Conservation (phyloP, 768 basidiomycete species). For the Panellus pusillus region DNA sequence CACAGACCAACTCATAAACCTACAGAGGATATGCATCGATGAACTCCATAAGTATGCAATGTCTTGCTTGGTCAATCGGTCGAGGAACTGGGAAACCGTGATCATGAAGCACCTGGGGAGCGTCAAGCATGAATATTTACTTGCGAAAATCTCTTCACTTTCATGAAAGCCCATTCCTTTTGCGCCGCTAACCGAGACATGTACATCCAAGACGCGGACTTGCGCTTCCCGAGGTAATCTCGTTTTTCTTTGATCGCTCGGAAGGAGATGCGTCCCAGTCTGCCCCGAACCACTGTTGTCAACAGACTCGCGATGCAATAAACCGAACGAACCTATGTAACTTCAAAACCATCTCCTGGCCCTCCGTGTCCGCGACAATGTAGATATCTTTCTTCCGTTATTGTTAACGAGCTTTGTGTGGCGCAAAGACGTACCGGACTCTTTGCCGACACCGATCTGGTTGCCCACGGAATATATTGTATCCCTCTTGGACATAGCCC, state of each 20-base stretch:
- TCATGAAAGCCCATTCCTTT: conserved; percentile 99
- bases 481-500: conserved; percentile 88
- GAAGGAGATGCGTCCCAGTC: conserved; percentile 96
- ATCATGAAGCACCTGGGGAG: conserved; percentile 77
- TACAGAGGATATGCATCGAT: conserved; percentile 95
- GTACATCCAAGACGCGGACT: conserved; percentile 99
- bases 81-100: conserved; percentile 91
- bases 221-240: conserved; percentile 94
- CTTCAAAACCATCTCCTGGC: conserved; percentile 87
- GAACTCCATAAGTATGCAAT: conserved; percentile 95
- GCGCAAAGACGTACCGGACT: conserved; percentile 66
- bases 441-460: conserved; percentile 98
- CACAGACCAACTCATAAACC: conserved; percentile 29
- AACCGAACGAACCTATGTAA: conserved; percentile 71
- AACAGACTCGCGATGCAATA: neutral
- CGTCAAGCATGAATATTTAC: neutral
- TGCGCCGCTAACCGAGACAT: conserved; percentile 95
- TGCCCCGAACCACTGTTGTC: conserved; percentile 30
- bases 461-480: conserved; percentile 91
- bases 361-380: conserved; percentile 82
- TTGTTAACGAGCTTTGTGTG: neutral
- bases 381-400: conserved; percentile 66
- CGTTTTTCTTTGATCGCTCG: conserved; percentile 95
- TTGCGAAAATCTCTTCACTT: conserved; percentile 48
- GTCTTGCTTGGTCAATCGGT: conserved; percentile 92